Evolutionary conservation across 225 moss, liverwort and hornwort genomes (phyloP).

Genomic region (Polytrichum formosum): DNA sequence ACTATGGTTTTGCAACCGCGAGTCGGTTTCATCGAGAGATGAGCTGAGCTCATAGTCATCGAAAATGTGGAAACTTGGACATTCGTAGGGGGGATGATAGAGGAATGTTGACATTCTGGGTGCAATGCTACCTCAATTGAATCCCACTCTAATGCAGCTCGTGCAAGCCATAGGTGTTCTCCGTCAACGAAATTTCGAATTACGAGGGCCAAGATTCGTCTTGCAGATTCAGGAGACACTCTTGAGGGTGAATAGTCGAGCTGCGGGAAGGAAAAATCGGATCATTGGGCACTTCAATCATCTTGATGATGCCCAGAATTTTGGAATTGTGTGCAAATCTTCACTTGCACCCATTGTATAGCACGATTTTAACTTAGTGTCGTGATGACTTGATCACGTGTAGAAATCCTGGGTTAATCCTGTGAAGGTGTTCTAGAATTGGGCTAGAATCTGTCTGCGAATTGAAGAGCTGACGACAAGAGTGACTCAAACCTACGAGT

Average conservation of each 20-base stretch:
- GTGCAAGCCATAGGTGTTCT: background rate
- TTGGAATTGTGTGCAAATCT: background rate
- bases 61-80: background rate
- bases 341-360: background rate
- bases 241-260: background rate
- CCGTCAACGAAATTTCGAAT: background rate
- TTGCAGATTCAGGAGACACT: background rate
- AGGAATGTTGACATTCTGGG: background rate
- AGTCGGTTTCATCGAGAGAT: background rate
- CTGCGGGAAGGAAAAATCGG: background rate
- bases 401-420: background rate
- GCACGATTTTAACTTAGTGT: constrained; percentile 1
- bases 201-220: background rate
- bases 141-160: background rate
- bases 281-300: background rate
- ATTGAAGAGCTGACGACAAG: constrained; percentile 1
- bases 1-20: background rate
- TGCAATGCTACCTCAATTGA: background rate
- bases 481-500: background rate
- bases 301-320: background rate
- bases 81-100: background rate
- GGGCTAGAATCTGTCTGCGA: background rate
- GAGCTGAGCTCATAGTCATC: background rate
- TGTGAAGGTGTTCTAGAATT: constrained; percentile 1
- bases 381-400: constrained; percentile 4